Evolutionary conservation across 2,329 filamentous ascomycete genomes (phyloP).

Genomic region (Colletotrichum endophyticum): DNA sequence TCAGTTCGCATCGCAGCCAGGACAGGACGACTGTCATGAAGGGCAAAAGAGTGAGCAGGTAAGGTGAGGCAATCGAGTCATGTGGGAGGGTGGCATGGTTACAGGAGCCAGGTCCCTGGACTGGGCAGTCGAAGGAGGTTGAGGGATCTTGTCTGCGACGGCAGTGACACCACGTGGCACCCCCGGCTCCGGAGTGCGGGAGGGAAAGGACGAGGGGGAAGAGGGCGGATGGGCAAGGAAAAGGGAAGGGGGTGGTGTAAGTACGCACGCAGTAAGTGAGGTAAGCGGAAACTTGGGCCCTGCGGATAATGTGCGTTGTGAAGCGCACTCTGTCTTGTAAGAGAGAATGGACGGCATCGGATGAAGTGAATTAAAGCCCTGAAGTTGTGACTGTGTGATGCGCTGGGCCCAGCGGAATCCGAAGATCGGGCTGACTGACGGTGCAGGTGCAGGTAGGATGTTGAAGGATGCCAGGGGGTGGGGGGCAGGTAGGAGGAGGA

Average conservation of each 20-base stretch:
- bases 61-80: neutral
- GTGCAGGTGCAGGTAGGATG: neutral
- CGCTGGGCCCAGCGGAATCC: neutral
- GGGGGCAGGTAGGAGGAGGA: neutral
- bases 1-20: neutral
- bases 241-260: neutral
- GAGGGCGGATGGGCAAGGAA: neutral
- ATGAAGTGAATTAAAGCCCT: neutral
- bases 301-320: neutral
- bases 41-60: neutral
- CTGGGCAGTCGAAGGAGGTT: neutral
- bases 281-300: neutral
- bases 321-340: neutral
- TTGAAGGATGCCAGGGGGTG: neutral
- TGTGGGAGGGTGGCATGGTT: neutral
- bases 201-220: neutral
- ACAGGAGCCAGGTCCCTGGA: neutral
- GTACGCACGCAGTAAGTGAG: neutral
- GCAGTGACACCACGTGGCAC: slow-evolving; percentile 7
- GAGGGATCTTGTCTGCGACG: neutral
- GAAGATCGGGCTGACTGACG: neutral
- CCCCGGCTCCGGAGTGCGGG: neutral
- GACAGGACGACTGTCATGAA: neutral
- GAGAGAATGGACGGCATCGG: neutral
- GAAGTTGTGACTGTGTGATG: neutral